Evolutionary conservation across 2,329 filamentous ascomycete genomes (phyloP).

Genomic region (Ophiostoma pallidulum): DNA sequence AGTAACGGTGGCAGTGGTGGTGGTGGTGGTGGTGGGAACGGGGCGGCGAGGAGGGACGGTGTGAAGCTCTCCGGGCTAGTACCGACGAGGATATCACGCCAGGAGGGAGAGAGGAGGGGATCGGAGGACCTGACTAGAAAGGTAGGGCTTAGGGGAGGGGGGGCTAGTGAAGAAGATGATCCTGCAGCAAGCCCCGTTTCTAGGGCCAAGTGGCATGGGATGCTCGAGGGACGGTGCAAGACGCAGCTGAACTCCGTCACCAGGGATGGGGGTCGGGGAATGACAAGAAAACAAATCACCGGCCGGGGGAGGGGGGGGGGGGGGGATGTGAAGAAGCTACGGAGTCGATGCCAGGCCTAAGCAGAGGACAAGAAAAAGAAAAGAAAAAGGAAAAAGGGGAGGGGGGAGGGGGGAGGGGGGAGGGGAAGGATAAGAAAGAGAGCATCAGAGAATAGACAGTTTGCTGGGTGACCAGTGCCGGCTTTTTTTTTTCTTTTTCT

Average conservation of each 20-base stretch:
- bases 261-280: conserved; percentile 8
- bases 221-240: conserved; percentile 1
- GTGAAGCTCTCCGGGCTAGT: background rate
- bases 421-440: background rate
- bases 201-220: background rate
- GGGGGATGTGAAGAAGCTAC: background rate
- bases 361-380: too few species aligned
- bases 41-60: too few species aligned
- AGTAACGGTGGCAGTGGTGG: background rate
- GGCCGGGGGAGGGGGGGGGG: background rate
- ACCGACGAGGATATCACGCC: background rate
- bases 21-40: background rate
- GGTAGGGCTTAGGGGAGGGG: conserved; percentile 10
- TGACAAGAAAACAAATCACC: background rate
- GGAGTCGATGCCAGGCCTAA: too few species aligned
- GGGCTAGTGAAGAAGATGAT: background rate
- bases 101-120: background rate
- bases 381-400: background rate
- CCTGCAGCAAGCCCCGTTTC: conserved; percentile 7
- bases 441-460: too few species aligned
- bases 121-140: background rate
- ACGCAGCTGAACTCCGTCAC: conserved; percentile 12
- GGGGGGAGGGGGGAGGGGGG: background rate
- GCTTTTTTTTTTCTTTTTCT: too few species aligned
- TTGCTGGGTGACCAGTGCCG: too few species aligned